Base-by-base conservation (phyloP, 352 stramenopile species). In the Pythium insidiosum region DNA sequence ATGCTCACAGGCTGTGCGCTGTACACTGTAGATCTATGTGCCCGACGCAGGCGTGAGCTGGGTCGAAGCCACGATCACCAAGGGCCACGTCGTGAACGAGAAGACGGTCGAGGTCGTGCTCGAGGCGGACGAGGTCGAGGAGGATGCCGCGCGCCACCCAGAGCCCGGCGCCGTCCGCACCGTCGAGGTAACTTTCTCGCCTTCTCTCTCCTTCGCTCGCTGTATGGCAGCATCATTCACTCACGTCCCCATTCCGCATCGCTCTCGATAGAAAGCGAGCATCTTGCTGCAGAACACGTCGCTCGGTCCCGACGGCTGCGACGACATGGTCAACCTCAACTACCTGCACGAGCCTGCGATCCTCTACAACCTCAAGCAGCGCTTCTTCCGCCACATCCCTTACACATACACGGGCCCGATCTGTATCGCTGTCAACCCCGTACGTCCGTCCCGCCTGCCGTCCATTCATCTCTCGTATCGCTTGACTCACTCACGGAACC, bases 341-440 rank as follows among this genome's bases (percentile, higher is more conserved):
- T 93, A 95, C 56, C 67, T 97, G 24, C 88, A 97, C 57, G 86
- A 96, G 65, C 80, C 88, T 3, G 84, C 84, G 23, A 95, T 97
- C 42, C 63, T 97, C 19, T 96, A 84, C 66, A 97, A 96, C 68
- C 71, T 97, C 28, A 84, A 91, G 58, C 62, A 79, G 41, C 76
- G 88, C 38, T 95, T 94, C 61, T 67, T 93, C 53, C 64, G 66
- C 41, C 68, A 86, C 41, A 82, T 95, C 53, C 95, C 95, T 0
- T 99, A 99, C 73, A 98, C 95, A 36, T 95, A 96, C 60, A 97
- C 95, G 16, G 94, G 94, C 31, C 84, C 97, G 19, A 98, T 98
- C 67, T 93, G 97, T 56, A 97, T 99, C 50, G 95, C 95, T 19
- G 89, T 98, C 24, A 99, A 99, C 62, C 95, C 95, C 28, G 80